A percentile compares a stretch with the other conserved stretches of the same genome.
Evolutionary conservation across 352 stramenopile species (phyloP).

Genomic region (Globisporangium cystogenes): DNA sequence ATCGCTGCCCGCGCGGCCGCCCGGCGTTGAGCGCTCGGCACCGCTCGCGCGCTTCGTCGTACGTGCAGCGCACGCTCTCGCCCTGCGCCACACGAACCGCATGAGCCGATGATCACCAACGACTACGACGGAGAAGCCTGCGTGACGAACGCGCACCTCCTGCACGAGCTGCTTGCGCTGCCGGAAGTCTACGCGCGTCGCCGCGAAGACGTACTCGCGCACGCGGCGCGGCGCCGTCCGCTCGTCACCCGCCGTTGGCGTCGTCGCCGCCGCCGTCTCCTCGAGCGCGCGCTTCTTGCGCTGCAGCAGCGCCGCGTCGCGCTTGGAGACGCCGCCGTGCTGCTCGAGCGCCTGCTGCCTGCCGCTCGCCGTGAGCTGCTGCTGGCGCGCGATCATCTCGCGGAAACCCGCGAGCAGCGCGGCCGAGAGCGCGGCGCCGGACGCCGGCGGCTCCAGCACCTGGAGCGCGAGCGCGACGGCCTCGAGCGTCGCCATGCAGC

Average conservation of each 20-base stretch:
- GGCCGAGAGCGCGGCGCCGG: conserved; percentile 11
- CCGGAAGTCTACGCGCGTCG: conserved; percentile 47
- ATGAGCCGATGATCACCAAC: neutral
- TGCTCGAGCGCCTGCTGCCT: conserved; percentile 22
- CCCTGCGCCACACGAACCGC: conserved; percentile 17
- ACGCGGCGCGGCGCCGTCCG: conserved; percentile 1
- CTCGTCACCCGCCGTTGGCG: neutral
- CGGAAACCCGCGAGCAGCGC: conserved; percentile 41
- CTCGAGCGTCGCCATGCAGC: conserved; percentile 72
- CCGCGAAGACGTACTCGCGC: conserved; percentile 58
- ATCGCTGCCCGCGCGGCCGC: conserved; percentile 38
- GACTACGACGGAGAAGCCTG: neutral
- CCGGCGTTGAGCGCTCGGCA: conserved; percentile 43
- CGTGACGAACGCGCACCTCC: conserved; percentile 23
- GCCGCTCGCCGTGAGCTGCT: conserved; percentile 30
- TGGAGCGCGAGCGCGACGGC: conserved; percentile 45
- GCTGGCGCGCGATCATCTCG: conserved; percentile 56
- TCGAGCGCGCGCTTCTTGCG: conserved; percentile 17
- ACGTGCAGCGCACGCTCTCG: conserved; percentile 31
- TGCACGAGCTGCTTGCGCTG: conserved; percentile 47
- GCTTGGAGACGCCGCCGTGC: conserved; percentile 37
- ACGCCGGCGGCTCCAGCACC: conserved; percentile 28
- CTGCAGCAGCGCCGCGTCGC: conserved; percentile 19
- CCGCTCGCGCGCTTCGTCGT: conserved; percentile 39
- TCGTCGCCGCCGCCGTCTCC: neutral